These are phyloP conservation scores for Chytriomyces sp. DNA, from an alignment of 192 early-diverging fungal genomes.

Conservation along the genomic window DNA sequence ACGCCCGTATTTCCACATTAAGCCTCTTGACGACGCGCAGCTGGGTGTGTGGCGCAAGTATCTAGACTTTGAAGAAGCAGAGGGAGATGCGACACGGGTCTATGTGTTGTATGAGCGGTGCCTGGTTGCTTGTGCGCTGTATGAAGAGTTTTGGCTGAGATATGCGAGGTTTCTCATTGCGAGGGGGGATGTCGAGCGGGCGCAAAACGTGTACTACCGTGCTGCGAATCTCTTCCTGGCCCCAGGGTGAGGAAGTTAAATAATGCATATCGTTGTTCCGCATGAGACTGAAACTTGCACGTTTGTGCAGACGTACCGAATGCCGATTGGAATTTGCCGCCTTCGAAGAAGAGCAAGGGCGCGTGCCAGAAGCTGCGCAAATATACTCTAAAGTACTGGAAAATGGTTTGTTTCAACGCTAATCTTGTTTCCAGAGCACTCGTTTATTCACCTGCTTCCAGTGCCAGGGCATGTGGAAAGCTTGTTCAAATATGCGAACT, in stretches of 20 bases:
- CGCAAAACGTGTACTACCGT: constrained; percentile 56
- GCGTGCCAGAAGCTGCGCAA: constrained; percentile 59
- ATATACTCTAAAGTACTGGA: constrained; percentile 63
- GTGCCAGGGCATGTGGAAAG: constrained; percentile 73
- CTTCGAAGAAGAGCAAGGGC: constrained; percentile 68
- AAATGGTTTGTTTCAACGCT: constrained; percentile 44
- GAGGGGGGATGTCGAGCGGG: constrained; percentile 52
- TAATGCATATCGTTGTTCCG: background rate
- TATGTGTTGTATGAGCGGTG: constrained; percentile 75
- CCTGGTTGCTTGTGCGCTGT: constrained; percentile 74
- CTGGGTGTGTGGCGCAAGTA: constrained; percentile 74
- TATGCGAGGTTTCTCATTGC: constrained; percentile 66
- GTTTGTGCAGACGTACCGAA: constrained; percentile 46
- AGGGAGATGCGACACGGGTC: constrained; percentile 58
- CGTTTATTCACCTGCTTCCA: constrained; percentile 24
- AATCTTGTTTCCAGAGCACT: background rate
- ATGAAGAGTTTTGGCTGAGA: constrained; percentile 79
- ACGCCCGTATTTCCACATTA: constrained; percentile 80
- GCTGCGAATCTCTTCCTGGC: constrained; percentile 64
- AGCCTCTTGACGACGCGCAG: constrained; percentile 73
- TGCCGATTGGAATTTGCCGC: constrained; percentile 64
- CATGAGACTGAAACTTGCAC: background rate
- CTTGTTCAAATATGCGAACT: constrained; percentile 65
- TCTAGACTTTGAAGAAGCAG: constrained; percentile 72
- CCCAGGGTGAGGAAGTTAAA: constrained; percentile 38